A percentile compares a stretch with the other conserved stretches of the same genome.
These are phyloP conservation scores for Syncephalis fuscata DNA, from an alignment of 371 early-diverging fungal species.

Conservation along the genomic window DNA sequence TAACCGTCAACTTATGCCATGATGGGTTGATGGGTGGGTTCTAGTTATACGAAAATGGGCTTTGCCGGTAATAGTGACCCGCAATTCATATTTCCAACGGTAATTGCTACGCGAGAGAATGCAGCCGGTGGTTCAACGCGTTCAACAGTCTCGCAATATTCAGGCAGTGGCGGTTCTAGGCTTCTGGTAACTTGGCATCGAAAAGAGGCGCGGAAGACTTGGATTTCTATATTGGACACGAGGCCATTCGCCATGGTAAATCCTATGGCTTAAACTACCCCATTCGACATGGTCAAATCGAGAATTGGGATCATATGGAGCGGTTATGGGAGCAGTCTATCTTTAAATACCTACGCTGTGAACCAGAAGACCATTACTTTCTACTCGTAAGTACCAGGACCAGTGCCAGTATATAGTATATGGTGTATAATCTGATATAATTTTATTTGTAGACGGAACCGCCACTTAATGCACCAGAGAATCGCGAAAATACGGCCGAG, in stretches of 20 bases:
- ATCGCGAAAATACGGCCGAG: constrained; percentile 86
- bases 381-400: constrained; percentile 34
- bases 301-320: constrained; percentile 92
- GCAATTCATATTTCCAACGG: constrained; percentile 89
- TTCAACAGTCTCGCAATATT: constrained; percentile 37
- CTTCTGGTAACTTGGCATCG: constrained; percentile 58
- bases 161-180: constrained; percentile 17
- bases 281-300: constrained; percentile 79
- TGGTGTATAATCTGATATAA: neutral
- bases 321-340: constrained; percentile 91
- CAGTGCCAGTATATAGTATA: neutral
- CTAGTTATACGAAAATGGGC: constrained; percentile 94
- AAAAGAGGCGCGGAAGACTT: constrained; percentile 94
- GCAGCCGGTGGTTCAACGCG: constrained; percentile 32
- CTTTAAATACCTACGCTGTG: constrained; percentile 92
- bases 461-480: constrained; percentile 81
- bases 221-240: constrained; percentile 94
- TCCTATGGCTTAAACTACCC: constrained; percentile 73
- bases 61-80: constrained; percentile 95
- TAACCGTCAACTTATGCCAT: no score
- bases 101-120: constrained; percentile 62
- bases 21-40: no score
- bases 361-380: constrained; percentile 95
- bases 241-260: constrained; percentile 76
- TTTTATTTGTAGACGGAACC: constrained; percentile 54